These are phyloP conservation scores for Bruguiera hainesii DNA, from an alignment of 441 rosid species.

Conservation along the genomic window DNA sequence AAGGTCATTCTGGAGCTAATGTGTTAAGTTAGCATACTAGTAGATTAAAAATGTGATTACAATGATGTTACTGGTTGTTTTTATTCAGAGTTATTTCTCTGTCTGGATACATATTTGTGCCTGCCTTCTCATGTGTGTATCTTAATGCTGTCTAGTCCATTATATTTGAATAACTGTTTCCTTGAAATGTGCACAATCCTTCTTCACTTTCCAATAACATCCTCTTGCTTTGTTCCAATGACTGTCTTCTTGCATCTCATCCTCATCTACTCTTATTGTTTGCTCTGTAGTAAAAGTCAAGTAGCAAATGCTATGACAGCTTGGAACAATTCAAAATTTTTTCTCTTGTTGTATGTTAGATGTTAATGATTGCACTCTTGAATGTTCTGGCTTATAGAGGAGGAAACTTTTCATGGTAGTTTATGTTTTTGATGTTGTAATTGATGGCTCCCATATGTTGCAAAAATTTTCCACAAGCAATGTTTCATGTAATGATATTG, in stretches of 20 bases:
- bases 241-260: background rate
- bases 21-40: constrained; percentile 44
- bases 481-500: background rate
- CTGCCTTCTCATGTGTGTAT: background rate
- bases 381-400: background rate
- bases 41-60: constrained; percentile 7
- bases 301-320: background rate
- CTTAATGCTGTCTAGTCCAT: constrained; percentile 5
- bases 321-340: background rate
- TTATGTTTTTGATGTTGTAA: background rate
- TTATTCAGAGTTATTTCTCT: constrained; percentile 4
- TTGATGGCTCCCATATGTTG: background rate
- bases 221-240: no score
- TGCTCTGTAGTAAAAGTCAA: background rate
- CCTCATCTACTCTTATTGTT: background rate
- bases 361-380: background rate
- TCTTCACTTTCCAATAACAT: background rate
- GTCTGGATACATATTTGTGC: constrained; percentile 1
- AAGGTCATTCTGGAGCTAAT: constrained; percentile 97
- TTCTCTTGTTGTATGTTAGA: background rate
- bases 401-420: background rate
- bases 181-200: background rate
- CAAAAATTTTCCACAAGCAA: background rate
- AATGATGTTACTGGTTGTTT: constrained; percentile 5
- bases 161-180: constrained; percentile 3